These are phyloP conservation scores for Obelidium mucronatum DNA, from an alignment of 192 early-diverging fungal genomes.

Conservation along the genomic window DNA sequence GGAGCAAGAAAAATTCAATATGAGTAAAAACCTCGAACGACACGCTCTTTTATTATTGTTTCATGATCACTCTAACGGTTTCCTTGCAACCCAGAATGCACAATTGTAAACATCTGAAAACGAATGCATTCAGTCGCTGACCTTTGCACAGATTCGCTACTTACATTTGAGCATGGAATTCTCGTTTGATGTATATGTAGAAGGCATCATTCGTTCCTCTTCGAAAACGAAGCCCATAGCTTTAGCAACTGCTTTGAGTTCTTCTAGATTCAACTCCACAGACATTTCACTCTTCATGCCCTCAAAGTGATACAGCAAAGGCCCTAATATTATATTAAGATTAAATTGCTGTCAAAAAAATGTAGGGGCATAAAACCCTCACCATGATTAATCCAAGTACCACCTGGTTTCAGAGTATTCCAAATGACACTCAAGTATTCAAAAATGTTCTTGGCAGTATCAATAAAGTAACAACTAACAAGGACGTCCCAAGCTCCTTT, in stretches of 20 bases:
- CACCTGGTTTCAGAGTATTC: slow-evolving; percentile 70
- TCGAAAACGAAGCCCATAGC: slow-evolving; percentile 71
- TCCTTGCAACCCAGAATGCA: slow-evolving; percentile 72
- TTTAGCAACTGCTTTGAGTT: slow-evolving; percentile 64
- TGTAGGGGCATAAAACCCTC: not conserved
- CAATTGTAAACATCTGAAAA: slow-evolving; percentile 73
- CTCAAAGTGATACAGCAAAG: slow-evolving; percentile 94
- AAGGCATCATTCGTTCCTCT: slow-evolving; percentile 63
- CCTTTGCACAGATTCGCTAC: slow-evolving; percentile 42
- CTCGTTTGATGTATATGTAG: slow-evolving; percentile 79
- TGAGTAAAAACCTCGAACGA: not conserved
- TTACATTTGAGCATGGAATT: slow-evolving; percentile 76
- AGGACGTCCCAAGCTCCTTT: slow-evolving; percentile 82
- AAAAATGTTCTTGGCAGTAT: slow-evolving; percentile 93
- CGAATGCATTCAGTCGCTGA: no score
- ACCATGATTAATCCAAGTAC: slow-evolving; percentile 57
- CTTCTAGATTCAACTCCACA: slow-evolving; percentile 87
- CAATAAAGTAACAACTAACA: slow-evolving; percentile 97
- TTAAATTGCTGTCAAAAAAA: not conserved
- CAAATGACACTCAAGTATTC: slow-evolving; percentile 88
- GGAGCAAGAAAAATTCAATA: not conserved
- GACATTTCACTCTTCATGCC: slow-evolving; percentile 80
- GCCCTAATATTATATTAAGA: slow-evolving; percentile 72
- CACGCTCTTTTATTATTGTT: not conserved
- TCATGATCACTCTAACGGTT: slow-evolving; percentile 31